Base-by-base conservation (phyloP, 2,329 filamentous ascomycete species). In the Claviceps quebecensis region DNA sequence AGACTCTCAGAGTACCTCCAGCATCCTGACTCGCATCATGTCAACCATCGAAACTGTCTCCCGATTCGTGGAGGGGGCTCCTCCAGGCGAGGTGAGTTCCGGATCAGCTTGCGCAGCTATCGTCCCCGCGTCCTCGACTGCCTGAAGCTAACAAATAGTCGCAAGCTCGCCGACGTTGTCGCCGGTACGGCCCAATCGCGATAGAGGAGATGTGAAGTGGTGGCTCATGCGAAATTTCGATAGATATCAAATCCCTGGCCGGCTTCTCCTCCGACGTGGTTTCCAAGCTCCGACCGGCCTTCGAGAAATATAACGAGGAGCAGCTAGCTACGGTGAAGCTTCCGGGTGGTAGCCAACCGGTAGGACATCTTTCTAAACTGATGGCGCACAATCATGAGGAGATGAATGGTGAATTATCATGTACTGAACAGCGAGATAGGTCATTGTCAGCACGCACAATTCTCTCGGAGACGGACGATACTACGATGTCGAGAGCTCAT, bases 241-340 rank as follows among this genome's bases (percentile, higher is more conserved):
- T 67, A 94, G 93, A 95, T 66, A 94, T 98, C 74, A 95, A 95
- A 69, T 76, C 81, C 48, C 76, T 98, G 44, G 88, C 89, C 17
- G 73, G 80, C 55, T 80, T 85, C 59, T 80, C 81, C 43, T 78
- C 82, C 39, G 72, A 76, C 51, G 72, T 93, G 55, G 71, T 90
- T 51, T 72, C 80, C 54, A 81, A 86, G 56, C 83, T 96, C 50
- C 78, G 76, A 6, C 86, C 89, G 0, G 89, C 93, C 0, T 94
- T 95, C 66, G 76, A 90, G 69, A 88, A 86, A 69, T 97, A 98
- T 77, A 96, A 97, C 62, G 91, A 98, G 70, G 85, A 90, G 68
- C 93, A 98, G 69, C 86, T 96, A 67, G 72, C 82, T 47, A 89
- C 89, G 16, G 84, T 87, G 55, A 95, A 94, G 75, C 79, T 98